Conservation (phyloP, 306 rosid species). For the Benincasa hispida region DNA sequence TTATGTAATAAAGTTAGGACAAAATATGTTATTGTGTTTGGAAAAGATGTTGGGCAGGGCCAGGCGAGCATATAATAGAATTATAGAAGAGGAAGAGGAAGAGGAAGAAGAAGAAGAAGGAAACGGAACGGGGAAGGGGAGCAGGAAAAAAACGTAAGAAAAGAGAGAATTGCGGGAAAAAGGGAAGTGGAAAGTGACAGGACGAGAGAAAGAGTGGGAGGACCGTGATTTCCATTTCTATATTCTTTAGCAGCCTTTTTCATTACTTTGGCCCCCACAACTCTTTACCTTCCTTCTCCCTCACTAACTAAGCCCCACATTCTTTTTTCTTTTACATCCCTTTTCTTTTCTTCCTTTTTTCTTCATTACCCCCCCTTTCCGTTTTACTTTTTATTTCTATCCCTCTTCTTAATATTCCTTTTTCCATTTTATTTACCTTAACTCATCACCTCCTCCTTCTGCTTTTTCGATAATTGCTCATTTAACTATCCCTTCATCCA, state of each 20-base stretch:
- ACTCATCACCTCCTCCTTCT: no score
- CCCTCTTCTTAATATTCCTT: neutral
- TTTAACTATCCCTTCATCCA: no score
- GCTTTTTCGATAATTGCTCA: no score
- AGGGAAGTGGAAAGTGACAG: slow-evolving; percentile 54
- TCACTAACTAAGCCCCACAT: slow-evolving; percentile 13
- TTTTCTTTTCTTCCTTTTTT: neutral
- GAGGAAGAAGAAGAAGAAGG: no score
- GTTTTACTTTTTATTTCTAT: neutral
- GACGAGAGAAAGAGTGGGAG: slow-evolving; percentile 48
- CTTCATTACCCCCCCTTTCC: neutral
- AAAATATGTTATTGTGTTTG: no score
- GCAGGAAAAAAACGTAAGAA: no score
- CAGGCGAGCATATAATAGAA: no score
- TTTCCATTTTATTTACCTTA: no score
- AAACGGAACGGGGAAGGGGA: no score
- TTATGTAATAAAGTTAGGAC: no score
- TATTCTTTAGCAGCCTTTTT: slow-evolving; percentile 81
- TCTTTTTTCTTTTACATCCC: neutral
- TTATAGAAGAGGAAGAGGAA: no score
- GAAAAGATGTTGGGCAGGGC: no score
- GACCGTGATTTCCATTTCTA: slow-evolving; percentile 80
- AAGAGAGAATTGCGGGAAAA: slow-evolving; percentile 68
- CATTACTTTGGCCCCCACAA: slow-evolving; percentile 31
- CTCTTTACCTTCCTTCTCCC: slow-evolving; percentile 10